Evolutionary conservation across 225 moss, liverwort and hornwort species (phyloP).

Genomic region (Physcomitrellopsis africana): DNA sequence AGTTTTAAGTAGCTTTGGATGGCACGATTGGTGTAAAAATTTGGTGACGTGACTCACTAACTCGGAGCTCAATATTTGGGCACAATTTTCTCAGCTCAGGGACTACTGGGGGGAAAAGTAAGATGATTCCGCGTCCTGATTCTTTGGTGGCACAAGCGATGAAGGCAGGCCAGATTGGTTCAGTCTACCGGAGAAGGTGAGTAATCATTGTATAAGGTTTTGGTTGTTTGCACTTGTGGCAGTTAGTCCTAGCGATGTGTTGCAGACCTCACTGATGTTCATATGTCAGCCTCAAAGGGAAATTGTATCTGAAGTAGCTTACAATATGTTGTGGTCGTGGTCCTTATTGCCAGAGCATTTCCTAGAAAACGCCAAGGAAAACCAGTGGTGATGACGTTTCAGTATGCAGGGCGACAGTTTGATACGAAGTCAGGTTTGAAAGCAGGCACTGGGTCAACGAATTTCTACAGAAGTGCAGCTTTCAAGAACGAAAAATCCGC

Average conservation of each 20-base stretch:
- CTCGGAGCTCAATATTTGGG: slow-evolving; percentile 1
- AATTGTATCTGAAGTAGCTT: not conserved
- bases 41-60: not conserved
- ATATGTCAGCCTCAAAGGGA: not conserved
- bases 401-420: slow-evolving; percentile 36
- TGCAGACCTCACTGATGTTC: not conserved
- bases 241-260: not conserved
- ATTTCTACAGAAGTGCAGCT: slow-evolving; percentile 26
- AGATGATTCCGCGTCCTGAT: slow-evolving; percentile 30
- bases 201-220: not conserved
- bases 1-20: not conserved
- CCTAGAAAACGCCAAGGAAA: slow-evolving; percentile 27
- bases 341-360: slow-evolving; percentile 31
- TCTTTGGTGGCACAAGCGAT: slow-evolving; percentile 7
- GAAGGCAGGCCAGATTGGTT: slow-evolving; percentile 34
- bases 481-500: slow-evolving; percentile 3
- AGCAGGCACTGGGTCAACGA: slow-evolving; percentile 35
- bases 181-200: slow-evolving; percentile 29
- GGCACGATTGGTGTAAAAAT: not conserved
- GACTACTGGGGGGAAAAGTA: slow-evolving; percentile 42
- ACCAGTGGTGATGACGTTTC: slow-evolving; percentile 30
- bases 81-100: slow-evolving; percentile 34
- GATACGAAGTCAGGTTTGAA: slow-evolving; percentile 43
- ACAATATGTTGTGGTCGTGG: not conserved
- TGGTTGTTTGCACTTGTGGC: not conserved